Base-by-base conservation (phyloP, 371 early-diverging fungal genomes). In the Rhizopus delemar region DNA sequence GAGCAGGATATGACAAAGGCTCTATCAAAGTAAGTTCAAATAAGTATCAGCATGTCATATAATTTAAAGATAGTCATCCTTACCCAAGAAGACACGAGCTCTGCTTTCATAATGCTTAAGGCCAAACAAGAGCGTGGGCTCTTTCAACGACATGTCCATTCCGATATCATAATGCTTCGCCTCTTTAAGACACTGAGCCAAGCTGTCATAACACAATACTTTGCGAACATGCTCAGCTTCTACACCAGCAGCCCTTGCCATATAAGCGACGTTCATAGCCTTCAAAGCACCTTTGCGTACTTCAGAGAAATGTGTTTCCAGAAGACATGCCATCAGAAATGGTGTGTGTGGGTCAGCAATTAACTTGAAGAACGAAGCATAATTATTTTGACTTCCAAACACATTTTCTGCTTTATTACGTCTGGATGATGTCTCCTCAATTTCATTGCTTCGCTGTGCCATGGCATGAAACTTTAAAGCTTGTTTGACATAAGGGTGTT, bases 271-370 rank as follows among this genome's bases (percentile, higher is more conserved):
- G 66, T 89, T 85, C 88, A 93, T 87, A 0, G 90, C 87, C 65
- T 85, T 82, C 29, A 93, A 63, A 2, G 90, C 93, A 5, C 83
- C 85, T 48, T 86, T 80, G 6, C 96, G 86, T 28, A 95, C 79
- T 33, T 80, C 81, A 0, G 79, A 70, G 70, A 95, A 93, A 51
- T 86, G 83, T 46, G 79, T 69, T 62, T 94, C 90, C 39, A 89
- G 61, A 46, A 93, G 62, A 59, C 93, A 93, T 0, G 91, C 91
- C 70, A 92, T 71, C 33, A 93, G 68, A 41, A 87, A 89, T 0
- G 93, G 80, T 2, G 89, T 88, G 0, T 59, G 51, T 0, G 68
- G 64, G 34, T 84, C 76, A 4, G 75, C 80, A 4, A 93, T 62
- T 28, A 81, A 66, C 28, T 86, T 80, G 75, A 94, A 94, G 46